A percentile compares a stretch with the other conserved stretches of the same genome.
These are phyloP conservation scores for Cyamopsis tetragonoloba DNA, from an alignment of 306 rosid genomes.

Conservation along the genomic window DNA sequence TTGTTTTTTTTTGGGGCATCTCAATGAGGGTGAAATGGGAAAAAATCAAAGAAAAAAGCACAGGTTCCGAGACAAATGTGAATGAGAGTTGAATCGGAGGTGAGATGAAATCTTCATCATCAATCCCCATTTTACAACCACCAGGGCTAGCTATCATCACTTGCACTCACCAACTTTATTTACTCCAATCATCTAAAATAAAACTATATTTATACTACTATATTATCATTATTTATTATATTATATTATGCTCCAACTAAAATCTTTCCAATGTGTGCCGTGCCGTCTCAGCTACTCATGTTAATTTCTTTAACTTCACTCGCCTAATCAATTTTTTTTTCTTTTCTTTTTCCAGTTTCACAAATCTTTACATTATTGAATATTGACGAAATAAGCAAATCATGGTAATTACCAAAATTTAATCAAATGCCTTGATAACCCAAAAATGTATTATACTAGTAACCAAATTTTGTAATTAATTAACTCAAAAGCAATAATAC, in stretches of 20 bases:
- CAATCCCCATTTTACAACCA: neutral
- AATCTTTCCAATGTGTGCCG: conserved; percentile 30
- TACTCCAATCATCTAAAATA: conserved; percentile 21
- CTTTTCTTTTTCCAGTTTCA: neutral
- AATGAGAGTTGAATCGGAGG: neutral
- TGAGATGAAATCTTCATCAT: neutral
- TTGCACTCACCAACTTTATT: neutral
- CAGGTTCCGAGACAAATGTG: neutral
- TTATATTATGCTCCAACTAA: conserved; percentile 39
- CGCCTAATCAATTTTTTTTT: conserved; percentile 4
- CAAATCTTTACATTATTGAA: conserved; percentile 34
- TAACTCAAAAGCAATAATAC: conserved; percentile 26
- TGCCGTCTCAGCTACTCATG: conserved; percentile 51
- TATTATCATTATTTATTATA: conserved; percentile 29
- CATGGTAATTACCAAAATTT: conserved; percentile 21
- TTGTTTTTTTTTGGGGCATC: no score
- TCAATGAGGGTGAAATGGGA: no score
- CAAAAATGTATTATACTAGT: neutral
- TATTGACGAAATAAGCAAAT: conserved; percentile 31
- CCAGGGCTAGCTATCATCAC: neutral
- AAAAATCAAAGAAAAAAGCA: neutral
- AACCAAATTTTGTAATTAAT: conserved; percentile 11
- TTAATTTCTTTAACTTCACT: conserved; percentile 25
- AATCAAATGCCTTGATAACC: conserved; percentile 20
- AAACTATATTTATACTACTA: no score